Evolutionary conservation across 345 rosid species (phyloP), one percentile per base, ranked within the genome.

Genomic region (Psidium friedrichsthalianum): DNA sequence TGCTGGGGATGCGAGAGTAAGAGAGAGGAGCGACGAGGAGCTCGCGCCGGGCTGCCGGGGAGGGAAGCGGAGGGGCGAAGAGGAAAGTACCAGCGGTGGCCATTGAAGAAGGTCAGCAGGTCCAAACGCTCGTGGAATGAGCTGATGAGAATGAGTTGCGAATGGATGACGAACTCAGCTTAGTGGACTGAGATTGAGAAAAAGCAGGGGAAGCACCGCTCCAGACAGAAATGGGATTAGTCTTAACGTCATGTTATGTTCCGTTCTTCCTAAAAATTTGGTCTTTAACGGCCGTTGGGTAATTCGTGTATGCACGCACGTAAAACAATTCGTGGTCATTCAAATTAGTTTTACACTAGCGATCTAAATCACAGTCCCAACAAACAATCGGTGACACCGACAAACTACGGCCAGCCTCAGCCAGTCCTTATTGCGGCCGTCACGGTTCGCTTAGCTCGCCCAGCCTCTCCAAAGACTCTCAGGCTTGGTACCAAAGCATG

Each of bases 61-160:
- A 57, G 24, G 54, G 82, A 74, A 42, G 82, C 24, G 85, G 85
- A 21, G 78, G 22, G 25, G 6, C 55, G 27, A 64, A 15, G 87
- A 27, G 83, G 82, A 56, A 83, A 82, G 83, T 36, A 64, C 86
- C 83, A 51, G 58, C 56, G 53, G 86, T 83, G 76, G 86, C 83
- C 86, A 83, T 55, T 25, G 56, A 24, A 52, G 32, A 57, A 64
- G 85, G 5, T 47, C 47, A 32, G 1, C 78, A 10, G 51, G 51
- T 49, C 11, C 11, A 49, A 10, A 47, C 22, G 6, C 24, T 7
- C 12, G 29, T n/a, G 9, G 9, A 6, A 36, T n/a, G 74, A 76
- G 86, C 61, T 40, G 9, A 69, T 51, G 74, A 49, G 74, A 78
- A 78, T 5, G 49, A 47, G 47, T 14, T 29, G 32, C 3, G 8